phyloP scores from a whole-genome alignment of 371 early-diverging fungal species.

The Mortierella sp. region DNA sequence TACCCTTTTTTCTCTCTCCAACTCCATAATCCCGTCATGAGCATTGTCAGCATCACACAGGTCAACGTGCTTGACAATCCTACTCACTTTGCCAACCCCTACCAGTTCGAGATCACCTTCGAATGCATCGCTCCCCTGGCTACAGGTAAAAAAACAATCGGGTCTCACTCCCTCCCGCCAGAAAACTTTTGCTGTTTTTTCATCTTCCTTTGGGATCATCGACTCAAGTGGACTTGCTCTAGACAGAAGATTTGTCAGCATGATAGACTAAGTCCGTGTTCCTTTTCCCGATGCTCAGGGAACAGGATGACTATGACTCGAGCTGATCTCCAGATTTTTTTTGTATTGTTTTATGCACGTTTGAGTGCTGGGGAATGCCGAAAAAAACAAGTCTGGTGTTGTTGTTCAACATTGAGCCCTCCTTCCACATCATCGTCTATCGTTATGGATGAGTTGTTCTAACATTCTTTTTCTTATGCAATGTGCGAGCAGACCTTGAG shows the following conservation, averaged over 20 bases:
- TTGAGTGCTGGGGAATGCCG: not conserved
- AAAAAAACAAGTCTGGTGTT: not conserved
- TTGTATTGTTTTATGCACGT: conserved; percentile 4
- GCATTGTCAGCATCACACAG: conserved; percentile 88
- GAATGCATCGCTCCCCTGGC: conserved; percentile 91
- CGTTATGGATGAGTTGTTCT: not conserved
- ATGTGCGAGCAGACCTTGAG: conserved; percentile 84
- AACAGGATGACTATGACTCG: not conserved
- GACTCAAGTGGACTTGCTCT: not conserved
- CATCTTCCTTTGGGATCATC: not conserved
- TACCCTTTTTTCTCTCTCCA: not conserved
- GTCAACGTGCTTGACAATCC: conserved; percentile 91
- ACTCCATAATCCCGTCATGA: conserved; percentile 68
- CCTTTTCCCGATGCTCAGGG: not conserved
- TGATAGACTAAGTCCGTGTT: not conserved
- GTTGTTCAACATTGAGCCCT: not conserved
- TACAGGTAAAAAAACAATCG: conserved; percentile 78
- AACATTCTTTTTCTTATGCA: not conserved
- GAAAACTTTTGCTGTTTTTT: too few species aligned
- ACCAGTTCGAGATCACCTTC: conserved; percentile 96
- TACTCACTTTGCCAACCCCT: conserved; percentile 82
- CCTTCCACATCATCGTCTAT: not conserved
- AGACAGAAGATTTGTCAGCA: not conserved
- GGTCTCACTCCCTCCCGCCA: conserved; percentile 19
- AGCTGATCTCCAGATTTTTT: not conserved